phyloP scores from a whole-genome alignment of 2,329 filamentous ascomycete genomes.

The Ophiostoma sp. region DNA sequence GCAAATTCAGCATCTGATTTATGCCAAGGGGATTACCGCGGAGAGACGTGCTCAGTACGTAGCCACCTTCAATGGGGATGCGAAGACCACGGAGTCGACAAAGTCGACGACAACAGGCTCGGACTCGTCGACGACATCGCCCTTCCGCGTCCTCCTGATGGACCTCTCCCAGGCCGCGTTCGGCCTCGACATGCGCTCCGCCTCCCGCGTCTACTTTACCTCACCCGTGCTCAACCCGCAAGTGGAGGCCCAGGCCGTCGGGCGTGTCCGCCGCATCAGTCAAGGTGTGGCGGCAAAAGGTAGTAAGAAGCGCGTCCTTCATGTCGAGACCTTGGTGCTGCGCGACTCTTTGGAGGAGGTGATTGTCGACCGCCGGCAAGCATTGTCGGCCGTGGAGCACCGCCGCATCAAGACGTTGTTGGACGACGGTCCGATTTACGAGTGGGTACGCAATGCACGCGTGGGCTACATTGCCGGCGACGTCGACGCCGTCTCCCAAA shows the following conservation, averaged over 20 bases:
- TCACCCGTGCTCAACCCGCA: conserved; percentile 84
- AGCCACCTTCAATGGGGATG: conserved; percentile 64
- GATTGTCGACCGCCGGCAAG: conserved; percentile 70
- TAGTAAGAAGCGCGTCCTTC: conserved; percentile 54
- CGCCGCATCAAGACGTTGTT: conserved; percentile 57
- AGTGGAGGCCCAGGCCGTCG: conserved; percentile 87
- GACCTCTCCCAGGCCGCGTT: conserved; percentile 87
- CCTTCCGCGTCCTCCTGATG: conserved; percentile 78
- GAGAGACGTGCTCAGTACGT: conserved; percentile 72
- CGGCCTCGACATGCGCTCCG: conserved; percentile 79
- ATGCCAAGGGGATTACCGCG: conserved; percentile 62
- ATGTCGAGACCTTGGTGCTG: conserved; percentile 83
- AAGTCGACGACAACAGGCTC: conserved; percentile 33
- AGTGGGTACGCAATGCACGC: conserved; percentile 56
- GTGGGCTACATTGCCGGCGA: conserved; percentile 46
- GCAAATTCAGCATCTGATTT: conserved; percentile 64
- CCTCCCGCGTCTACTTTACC: conserved; percentile 84
- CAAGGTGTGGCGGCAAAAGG: conserved; percentile 49
- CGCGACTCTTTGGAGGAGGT: conserved; percentile 80
- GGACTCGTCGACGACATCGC: conserved; percentile 22
- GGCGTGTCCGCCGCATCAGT: conserved; percentile 83
- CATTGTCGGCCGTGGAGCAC: conserved; percentile 71
- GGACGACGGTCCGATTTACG: conserved; percentile 57
- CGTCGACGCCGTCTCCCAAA: conserved; percentile 47
- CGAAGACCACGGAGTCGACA: conserved; percentile 40